Evolutionary conservation across 345 rosid species (phyloP).

Genomic region (Schrenkiella parvula): DNA sequence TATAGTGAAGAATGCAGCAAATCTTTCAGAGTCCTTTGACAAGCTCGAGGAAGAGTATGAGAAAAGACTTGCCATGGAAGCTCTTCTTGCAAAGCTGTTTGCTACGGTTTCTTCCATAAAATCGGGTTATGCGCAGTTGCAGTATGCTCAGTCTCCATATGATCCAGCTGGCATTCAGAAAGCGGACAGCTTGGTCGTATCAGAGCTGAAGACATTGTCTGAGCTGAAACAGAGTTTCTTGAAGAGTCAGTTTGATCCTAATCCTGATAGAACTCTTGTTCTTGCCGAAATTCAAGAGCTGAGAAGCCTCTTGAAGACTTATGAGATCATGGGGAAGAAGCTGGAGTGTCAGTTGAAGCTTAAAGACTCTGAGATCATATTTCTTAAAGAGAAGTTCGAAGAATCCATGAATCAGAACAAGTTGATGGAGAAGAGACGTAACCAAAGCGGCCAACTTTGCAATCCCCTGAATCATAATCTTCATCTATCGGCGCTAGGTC

Average conservation of each 20-base stretch:
- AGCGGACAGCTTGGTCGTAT: slow-evolving; percentile 56
- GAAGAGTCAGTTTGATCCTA: slow-evolving; percentile 68
- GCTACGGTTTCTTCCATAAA: slow-evolving; percentile 74
- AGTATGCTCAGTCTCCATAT: slow-evolving; percentile 78
- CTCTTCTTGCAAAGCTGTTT: slow-evolving; percentile 65
- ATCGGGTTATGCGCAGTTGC: slow-evolving; percentile 76
- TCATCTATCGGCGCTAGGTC: slow-evolving; percentile 45
- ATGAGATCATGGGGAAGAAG: slow-evolving; percentile 62
- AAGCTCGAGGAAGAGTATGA: slow-evolving; percentile 43
- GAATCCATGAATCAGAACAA: slow-evolving; percentile 46
- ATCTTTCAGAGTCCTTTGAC: slow-evolving; percentile 45
- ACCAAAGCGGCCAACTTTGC: slow-evolving; percentile 58
- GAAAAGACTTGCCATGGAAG: slow-evolving; percentile 49
- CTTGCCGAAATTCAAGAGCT: slow-evolving; percentile 77
- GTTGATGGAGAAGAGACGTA: slow-evolving; percentile 53
- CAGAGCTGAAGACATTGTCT: slow-evolving; percentile 63
- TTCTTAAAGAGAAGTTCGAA: slow-evolving; percentile 58
- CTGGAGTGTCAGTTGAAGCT: slow-evolving; percentile 66
- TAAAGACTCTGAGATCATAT: slow-evolving; percentile 70
- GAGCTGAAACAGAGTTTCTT: slow-evolving; percentile 72
- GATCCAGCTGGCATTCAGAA: slow-evolving; percentile 68
- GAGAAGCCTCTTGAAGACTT: slow-evolving; percentile 56
- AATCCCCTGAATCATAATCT: slow-evolving; percentile 43
- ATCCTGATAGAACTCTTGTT: slow-evolving; percentile 48
- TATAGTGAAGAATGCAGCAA: slow-evolving; percentile 24